A percentile compares a stretch with the other conserved stretches of the same genome.
These are phyloP conservation scores for Xerocomus brunneocitrinus DNA, from an alignment of 768 basidiomycete species.

Conservation along the genomic window DNA sequence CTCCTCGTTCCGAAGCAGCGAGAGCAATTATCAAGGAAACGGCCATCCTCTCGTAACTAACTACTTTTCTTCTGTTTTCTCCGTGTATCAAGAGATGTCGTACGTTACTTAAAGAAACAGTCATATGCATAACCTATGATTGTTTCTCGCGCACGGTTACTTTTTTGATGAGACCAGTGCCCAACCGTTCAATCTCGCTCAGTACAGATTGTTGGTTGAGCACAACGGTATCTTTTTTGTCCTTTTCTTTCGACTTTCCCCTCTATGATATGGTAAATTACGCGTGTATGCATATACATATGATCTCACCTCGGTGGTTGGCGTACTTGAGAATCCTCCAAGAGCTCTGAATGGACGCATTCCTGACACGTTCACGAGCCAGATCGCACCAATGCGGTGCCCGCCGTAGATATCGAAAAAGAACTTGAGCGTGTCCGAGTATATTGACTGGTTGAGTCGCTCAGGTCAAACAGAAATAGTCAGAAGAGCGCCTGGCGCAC, in stretches of 20 bases:
- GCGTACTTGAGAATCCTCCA: constrained; percentile 72
- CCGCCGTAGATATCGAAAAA: constrained; percentile 87
- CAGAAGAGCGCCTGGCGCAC: constrained; percentile 37
- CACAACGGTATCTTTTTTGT: constrained; percentile 52
- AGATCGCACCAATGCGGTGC: constrained; percentile 72
- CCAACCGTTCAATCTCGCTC: constrained; percentile 73
- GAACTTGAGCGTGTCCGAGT: constrained; percentile 71
- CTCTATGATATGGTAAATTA: constrained; percentile 15
- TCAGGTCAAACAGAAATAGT: constrained; percentile 1
- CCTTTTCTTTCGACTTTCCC: constrained; percentile 37
- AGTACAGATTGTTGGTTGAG: constrained; percentile 67
- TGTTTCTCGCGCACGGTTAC: constrained; percentile 27
- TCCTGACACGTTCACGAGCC: constrained; percentile 69
- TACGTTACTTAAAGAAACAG: neutral
- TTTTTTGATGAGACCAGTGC: constrained; percentile 57
- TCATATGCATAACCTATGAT: neutral
- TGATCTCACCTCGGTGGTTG: constrained; percentile 35
- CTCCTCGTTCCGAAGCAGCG: constrained; percentile 28
- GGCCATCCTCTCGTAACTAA: constrained; percentile 18
- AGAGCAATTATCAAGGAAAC: constrained; percentile 27
- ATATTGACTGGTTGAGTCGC: constrained; percentile 47
- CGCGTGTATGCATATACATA: neutral
- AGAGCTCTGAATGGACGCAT: constrained; percentile 73
- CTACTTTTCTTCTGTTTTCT: neutral
- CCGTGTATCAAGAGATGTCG: neutral